These are phyloP conservation scores for Mayamaea pseudoterrestris DNA, from an alignment of 108 stramenopile species.

Conservation along the genomic window DNA sequence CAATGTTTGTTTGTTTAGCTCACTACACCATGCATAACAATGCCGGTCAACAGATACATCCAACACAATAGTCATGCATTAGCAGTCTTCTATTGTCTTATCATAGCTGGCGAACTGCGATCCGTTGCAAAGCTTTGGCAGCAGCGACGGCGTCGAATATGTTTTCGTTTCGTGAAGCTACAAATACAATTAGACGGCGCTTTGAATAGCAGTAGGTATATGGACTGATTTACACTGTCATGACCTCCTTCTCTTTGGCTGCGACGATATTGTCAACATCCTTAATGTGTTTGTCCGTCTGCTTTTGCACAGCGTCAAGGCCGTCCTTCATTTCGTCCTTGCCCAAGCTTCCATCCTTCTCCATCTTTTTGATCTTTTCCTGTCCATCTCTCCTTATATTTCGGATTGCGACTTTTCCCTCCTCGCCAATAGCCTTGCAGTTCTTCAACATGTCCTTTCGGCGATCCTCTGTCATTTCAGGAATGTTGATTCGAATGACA, in stretches of 20 bases:
- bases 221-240: slow-evolving; percentile 73
- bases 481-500: slow-evolving; percentile 89
- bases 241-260: slow-evolving; percentile 91
- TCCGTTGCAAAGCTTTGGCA: too few species aligned
- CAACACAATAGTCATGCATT: too few species aligned
- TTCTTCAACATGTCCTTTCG: slow-evolving; percentile 91
- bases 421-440: slow-evolving; percentile 88
- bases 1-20: too few species aligned
- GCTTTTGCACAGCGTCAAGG: slow-evolving; percentile 75
- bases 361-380: slow-evolving; percentile 83
- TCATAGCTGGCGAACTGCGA: too few species aligned
- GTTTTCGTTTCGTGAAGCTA: too few species aligned
- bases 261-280: slow-evolving; percentile 76
- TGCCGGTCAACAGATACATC: too few species aligned
- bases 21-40: too few species aligned
- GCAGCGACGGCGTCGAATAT: too few species aligned
- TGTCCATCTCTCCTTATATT: slow-evolving; percentile 86
- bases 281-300: slow-evolving; percentile 83
- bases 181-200: too few species aligned
- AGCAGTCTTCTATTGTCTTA: too few species aligned
- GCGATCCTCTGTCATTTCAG: slow-evolving; percentile 86
- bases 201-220: too few species aligned
- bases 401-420: slow-evolving; percentile 84
- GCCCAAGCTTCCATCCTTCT: slow-evolving; percentile 74
- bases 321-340: slow-evolving; percentile 76